phyloP scores from a whole-genome alignment of 495 filamentous ascomycete genomes.

The Podospora pseudoanserina region DNA sequence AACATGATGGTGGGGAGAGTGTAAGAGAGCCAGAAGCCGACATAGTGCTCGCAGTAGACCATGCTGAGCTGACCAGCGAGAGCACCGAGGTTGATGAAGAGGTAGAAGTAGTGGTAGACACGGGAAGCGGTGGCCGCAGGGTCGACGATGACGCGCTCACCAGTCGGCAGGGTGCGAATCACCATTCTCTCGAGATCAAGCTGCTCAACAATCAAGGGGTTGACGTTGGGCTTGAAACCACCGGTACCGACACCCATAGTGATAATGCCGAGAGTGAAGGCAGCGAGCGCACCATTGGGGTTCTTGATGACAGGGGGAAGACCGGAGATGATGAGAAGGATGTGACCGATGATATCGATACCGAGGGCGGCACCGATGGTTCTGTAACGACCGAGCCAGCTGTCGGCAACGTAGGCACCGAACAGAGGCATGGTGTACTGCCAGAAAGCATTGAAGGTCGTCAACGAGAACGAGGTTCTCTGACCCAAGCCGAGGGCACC shows the following conservation, averaged over 20 bases:
- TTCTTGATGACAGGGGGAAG: conserved; percentile 58
- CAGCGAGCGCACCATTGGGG: conserved; percentile 49
- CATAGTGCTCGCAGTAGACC: conserved; percentile 68
- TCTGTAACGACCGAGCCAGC: conserved; percentile 65
- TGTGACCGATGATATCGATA: conserved; percentile 61
- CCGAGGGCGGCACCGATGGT: conserved; percentile 59
- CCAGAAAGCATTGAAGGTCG: conserved; percentile 73
- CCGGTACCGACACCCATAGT: conserved; percentile 65
- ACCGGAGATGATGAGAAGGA: conserved; percentile 61
- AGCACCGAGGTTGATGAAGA: conserved; percentile 68
- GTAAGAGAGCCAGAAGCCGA: conserved; percentile 73
- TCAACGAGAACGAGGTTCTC: conserved; percentile 60
- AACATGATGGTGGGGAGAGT: conserved; percentile 58
- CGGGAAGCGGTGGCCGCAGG: conserved; percentile 58
- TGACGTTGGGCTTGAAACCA: conserved; percentile 63
- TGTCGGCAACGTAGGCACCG: conserved; percentile 68
- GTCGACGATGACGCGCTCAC: conserved; percentile 67
- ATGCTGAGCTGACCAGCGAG: conserved; percentile 50
- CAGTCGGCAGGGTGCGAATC: conserved; percentile 46
- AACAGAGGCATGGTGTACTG: conserved; percentile 65
- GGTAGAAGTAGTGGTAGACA: conserved; percentile 63
- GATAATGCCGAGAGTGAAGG: conserved; percentile 61
- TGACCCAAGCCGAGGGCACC: conserved; percentile 69
- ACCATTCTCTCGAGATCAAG: conserved; percentile 34
- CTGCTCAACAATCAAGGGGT: conserved; percentile 59